Percentiles rank a stretch among this genome's conserved stretches.
These are phyloP conservation scores for Neurospora terricola DNA, from an alignment of 495 filamentous ascomycete genomes.

Conservation along the genomic window DNA sequence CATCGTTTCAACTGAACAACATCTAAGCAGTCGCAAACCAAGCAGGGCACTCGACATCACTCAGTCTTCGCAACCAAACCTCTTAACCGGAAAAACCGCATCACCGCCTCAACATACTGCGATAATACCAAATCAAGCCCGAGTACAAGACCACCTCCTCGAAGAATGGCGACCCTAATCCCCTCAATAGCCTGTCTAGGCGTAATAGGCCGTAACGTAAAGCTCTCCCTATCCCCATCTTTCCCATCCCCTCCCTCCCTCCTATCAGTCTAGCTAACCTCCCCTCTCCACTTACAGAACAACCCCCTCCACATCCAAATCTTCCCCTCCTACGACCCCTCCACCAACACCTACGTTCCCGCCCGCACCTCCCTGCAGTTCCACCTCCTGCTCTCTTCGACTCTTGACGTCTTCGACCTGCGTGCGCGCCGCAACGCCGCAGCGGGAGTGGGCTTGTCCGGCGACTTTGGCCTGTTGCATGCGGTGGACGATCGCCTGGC, in stretches of 20 bases:
- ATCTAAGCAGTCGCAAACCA: background rate
- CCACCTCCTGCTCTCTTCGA: constrained; percentile 80
- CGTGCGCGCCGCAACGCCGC: constrained; percentile 56
- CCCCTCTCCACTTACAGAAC: constrained; percentile 48
- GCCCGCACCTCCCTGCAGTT: constrained; percentile 65
- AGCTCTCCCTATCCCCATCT: constrained; percentile 8
- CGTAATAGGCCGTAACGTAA: constrained; percentile 80
- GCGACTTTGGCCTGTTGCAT: constrained; percentile 86
- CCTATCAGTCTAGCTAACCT: background rate
- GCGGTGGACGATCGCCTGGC: constrained; percentile 86
- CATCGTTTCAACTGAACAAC: background rate
- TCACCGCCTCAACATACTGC: background rate
- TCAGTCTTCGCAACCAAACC: background rate
- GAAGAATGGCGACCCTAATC: constrained; percentile 36
- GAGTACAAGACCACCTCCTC: background rate
- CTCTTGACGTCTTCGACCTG: constrained; percentile 86
- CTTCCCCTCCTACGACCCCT: constrained; percentile 59
- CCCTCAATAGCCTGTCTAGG: constrained; percentile 85
- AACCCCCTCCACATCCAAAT: constrained; percentile 89
- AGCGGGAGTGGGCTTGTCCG: constrained; percentile 42
- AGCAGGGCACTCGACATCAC: background rate
- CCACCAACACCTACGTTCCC: constrained; percentile 32
- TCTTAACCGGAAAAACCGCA: background rate
- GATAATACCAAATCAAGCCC: background rate
- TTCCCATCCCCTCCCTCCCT: background rate